Percentiles rank a stretch among this genome's conserved stretches.
Evolutionary conservation across 768 basidiomycete genomes (phyloP).

Genomic region (Candolleomyces eurysporus): DNA sequence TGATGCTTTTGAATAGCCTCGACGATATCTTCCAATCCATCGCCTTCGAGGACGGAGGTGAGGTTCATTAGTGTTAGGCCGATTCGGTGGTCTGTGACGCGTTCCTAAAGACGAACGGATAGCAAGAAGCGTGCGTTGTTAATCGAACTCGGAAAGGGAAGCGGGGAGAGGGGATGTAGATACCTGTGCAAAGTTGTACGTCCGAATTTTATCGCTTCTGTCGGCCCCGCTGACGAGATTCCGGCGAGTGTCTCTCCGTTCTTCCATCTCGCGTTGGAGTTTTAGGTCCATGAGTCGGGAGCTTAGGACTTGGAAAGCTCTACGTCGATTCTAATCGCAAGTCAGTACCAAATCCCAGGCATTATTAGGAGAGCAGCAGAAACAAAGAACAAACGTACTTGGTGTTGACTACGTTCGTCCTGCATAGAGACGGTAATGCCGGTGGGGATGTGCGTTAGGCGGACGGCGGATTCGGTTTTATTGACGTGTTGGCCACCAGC

Average conservation of each 20-base stretch:
- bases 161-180: conserved; percentile 8
- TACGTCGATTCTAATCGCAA: conserved; percentile 59
- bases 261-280: conserved; percentile 65
- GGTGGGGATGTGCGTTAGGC: conserved; percentile 88
- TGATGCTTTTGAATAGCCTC: conserved; percentile 55
- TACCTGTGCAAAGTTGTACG: conserved; percentile 92
- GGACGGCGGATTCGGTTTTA: conserved; percentile 96
- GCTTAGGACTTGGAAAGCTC: conserved; percentile 87
- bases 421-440: conserved; percentile 98
- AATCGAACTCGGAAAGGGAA: background rate
- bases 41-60: conserved; percentile 62
- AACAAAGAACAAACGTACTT: conserved; percentile 24
- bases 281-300: conserved; percentile 84
- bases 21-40: conserved; percentile 56
- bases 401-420: conserved; percentile 94
- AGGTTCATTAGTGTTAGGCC: conserved; percentile 73
- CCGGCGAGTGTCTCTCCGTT: conserved; percentile 65
- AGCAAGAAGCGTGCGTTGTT: too few species aligned
- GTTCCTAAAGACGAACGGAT: conserved; percentile 52
- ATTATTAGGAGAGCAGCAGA: too few species aligned
- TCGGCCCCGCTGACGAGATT: conserved; percentile 80
- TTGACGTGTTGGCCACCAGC: conserved; percentile 99
- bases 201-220: conserved; percentile 91
- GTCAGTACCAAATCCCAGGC: too few species aligned
- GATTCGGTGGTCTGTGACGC: conserved; percentile 91